Evolutionary conservation across 768 basidiomycete genomes (phyloP).

Genomic region (Exsudoporus frostii): DNA sequence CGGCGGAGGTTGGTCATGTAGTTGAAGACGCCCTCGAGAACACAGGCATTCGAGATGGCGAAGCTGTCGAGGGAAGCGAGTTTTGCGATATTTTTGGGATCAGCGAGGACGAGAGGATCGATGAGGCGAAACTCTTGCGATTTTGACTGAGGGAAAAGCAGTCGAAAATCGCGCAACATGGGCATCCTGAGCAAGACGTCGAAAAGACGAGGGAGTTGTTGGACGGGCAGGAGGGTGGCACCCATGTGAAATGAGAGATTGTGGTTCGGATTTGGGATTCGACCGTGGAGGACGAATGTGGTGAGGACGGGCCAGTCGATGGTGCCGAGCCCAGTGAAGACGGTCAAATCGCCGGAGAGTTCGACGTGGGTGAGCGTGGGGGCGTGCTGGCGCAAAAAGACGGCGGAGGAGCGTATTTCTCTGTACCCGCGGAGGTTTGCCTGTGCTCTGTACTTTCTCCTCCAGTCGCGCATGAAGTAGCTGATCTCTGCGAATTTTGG

Average conservation of each 20-base stretch:
- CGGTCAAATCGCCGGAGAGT: slow-evolving; percentile 30
- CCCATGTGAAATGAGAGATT: slow-evolving; percentile 16
- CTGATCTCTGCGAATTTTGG: slow-evolving; percentile 30
- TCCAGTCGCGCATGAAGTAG: slow-evolving; percentile 36
- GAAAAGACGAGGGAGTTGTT: slow-evolving; percentile 19
- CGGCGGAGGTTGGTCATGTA: slow-evolving; percentile 28
- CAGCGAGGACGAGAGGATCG: slow-evolving; percentile 18
- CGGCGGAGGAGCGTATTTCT: slow-evolving; percentile 29
- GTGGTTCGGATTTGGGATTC: slow-evolving; percentile 18
- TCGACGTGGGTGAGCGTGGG: slow-evolving; percentile 30
- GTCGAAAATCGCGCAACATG: slow-evolving; percentile 27
- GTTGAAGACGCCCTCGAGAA: slow-evolving; percentile 28
- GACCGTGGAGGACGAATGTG: slow-evolving; percentile 33
- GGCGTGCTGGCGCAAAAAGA: slow-evolving; percentile 31
- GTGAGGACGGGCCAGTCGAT: slow-evolving; percentile 30
- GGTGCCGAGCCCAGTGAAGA: slow-evolving; percentile 26
- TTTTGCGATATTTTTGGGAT: slow-evolving; percentile 23
- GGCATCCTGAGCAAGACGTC: slow-evolving; percentile 32
- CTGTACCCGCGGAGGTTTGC: slow-evolving; percentile 27
- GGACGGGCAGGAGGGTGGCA: neutral
- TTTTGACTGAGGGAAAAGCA: slow-evolving; percentile 31
- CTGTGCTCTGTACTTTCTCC: slow-evolving; percentile 34
- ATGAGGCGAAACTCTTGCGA: slow-evolving; percentile 27
- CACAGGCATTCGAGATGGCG: slow-evolving; percentile 35
- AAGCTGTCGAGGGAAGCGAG: slow-evolving; percentile 35